Evolutionary conservation across 257 asterid species (phyloP).

Genomic region (Nicotiana tomentosiformis): DNA sequence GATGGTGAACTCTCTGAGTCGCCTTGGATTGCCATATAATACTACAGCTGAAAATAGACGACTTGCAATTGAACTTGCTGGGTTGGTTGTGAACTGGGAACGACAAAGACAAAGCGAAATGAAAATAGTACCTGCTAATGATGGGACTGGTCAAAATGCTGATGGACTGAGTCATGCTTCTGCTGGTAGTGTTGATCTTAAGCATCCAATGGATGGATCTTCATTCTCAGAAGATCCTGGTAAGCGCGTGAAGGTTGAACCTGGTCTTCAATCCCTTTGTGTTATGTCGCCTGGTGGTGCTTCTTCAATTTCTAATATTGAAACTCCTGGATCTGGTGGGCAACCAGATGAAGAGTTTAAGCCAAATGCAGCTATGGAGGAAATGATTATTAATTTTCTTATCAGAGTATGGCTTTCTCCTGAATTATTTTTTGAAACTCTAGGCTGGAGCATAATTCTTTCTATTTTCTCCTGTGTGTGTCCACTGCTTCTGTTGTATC

Average conservation of each 20-base stretch:
- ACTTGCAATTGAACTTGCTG: conserved; percentile 99
- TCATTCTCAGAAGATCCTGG: conserved; percentile 83
- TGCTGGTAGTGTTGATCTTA: conserved; percentile 47
- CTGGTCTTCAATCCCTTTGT: conserved; percentile 88
- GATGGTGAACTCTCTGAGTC: conserved; percentile 98
- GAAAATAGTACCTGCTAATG: conserved; percentile 56
- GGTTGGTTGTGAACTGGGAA: conserved; percentile 98
- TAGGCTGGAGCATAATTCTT: conserved; percentile 16
- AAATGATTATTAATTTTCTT: conserved; percentile 97
- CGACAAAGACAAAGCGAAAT: conserved; percentile 86
- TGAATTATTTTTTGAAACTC: conserved; percentile 4
- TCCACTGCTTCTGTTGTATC: neutral
- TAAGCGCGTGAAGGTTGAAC: conserved; percentile 92
- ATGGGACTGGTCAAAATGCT: conserved; percentile 43
- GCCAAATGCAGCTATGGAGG: conserved; percentile 99
- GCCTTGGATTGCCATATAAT: conserved; percentile 95
- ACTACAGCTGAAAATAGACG: conserved; percentile 98
- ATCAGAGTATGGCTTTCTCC: conserved; percentile 61
- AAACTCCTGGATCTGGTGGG: conserved; percentile 88
- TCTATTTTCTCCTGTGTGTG: neutral
- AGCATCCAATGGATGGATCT: conserved; percentile 72
- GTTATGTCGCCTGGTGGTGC: conserved; percentile 98
- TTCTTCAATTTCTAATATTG: conserved; percentile 86
- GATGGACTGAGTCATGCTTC: conserved; percentile 53
- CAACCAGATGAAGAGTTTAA: conserved; percentile 99